A percentile compares a stretch with the other conserved stretches of the same genome.
Conservation (phyloP, 768 basidiomycete genomes). For the Lactarius deliciosus region DNA sequence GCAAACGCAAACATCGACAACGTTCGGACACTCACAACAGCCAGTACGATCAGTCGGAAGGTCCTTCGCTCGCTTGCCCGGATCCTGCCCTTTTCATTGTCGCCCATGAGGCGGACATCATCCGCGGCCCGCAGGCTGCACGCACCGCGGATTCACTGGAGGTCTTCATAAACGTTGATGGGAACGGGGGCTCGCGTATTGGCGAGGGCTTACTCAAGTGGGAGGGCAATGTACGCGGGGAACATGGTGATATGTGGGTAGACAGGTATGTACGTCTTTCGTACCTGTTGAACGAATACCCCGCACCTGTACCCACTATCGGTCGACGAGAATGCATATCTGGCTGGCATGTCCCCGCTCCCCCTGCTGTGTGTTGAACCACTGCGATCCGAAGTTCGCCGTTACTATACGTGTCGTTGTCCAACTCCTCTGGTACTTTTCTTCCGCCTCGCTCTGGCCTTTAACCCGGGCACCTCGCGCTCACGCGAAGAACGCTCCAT, state of each 20-base stretch:
- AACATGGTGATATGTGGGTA: constrained; percentile 54
- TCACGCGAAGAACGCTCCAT: background rate
- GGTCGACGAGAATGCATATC: background rate
- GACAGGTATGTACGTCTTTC: constrained; percentile 69
- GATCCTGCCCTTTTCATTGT: constrained; percentile 44
- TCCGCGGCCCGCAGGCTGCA: constrained; percentile 50
- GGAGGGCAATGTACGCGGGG: constrained; percentile 9
- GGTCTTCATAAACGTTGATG: constrained; percentile 29
- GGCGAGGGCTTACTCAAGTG: constrained; percentile 40
- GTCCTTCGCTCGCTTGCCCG: background rate
- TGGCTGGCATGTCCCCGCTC: background rate
- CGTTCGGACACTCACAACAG: constrained; percentile 1
- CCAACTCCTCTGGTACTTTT: constrained; percentile 3
- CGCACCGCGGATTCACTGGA: constrained; percentile 41
- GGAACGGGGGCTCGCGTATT: constrained; percentile 26
- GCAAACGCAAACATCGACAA: constrained; percentile 31
- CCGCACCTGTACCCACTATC: background rate
- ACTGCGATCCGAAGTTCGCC: background rate
- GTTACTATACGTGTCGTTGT: background rate
- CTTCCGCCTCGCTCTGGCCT: constrained; percentile 29
- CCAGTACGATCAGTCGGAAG: constrained; percentile 6
- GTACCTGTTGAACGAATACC: constrained; percentile 17
- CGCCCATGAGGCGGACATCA: constrained; percentile 76
- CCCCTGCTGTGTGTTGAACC: background rate
- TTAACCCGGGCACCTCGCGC: constrained; percentile 4